A percentile compares a stretch with the other conserved stretches of the same genome.
Conservation (phyloP, 441 rosid genomes). For the Populus trichocarpa region DNA sequence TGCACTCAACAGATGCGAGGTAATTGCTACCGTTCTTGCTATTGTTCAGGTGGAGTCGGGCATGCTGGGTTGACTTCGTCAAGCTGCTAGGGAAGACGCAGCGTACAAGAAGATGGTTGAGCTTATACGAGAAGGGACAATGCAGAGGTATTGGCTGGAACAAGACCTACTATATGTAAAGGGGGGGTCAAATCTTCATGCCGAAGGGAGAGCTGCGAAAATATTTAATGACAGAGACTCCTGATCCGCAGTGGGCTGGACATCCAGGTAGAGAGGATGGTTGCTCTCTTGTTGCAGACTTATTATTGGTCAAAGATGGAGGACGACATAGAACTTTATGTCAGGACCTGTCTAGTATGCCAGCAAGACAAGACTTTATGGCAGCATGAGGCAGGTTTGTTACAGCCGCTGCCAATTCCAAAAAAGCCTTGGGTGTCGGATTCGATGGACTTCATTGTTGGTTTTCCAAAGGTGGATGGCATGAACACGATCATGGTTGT, state of each 20-base stretch:
- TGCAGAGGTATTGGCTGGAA: background rate
- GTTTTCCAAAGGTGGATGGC: background rate
- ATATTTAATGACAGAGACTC: background rate
- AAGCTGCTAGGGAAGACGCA: accelerated
- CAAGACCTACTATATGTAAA: background rate
- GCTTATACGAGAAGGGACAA: background rate
- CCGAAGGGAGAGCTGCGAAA: accelerated
- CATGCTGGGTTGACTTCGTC: background rate
- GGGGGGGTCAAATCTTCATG: background rate
- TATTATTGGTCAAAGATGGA: background rate
- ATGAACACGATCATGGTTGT: background rate
- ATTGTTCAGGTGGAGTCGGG: background rate
- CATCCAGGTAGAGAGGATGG: background rate
- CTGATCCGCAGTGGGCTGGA: background rate
- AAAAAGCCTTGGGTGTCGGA: background rate
- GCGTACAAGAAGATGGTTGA: background rate
- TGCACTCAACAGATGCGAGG: background rate
- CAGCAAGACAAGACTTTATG: background rate
- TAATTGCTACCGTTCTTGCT: background rate
- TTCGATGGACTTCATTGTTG: slow-evolving; percentile 9
- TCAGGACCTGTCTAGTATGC: background rate
- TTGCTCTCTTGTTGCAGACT: background rate
- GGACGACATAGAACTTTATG: background rate
- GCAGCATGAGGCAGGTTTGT: background rate
- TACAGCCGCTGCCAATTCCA: background rate